Percentiles rank a stretch among this genome's conserved stretches.
These are phyloP conservation scores for Cyclanthera cordifolia DNA, from an alignment of 306 rosid species.

Conservation along the genomic window DNA sequence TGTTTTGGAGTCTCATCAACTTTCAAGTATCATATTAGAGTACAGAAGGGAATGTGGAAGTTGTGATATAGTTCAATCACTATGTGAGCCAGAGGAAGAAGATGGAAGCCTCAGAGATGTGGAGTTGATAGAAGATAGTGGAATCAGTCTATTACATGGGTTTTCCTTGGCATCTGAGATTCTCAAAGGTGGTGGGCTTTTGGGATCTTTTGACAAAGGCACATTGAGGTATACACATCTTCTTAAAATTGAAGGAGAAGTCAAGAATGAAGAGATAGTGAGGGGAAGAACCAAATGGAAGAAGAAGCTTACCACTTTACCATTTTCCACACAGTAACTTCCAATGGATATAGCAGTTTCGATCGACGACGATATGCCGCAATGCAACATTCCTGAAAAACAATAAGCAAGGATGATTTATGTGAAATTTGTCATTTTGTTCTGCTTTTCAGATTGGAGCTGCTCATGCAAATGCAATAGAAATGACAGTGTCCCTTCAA, in stretches of 20 bases:
- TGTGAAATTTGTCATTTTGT: neutral
- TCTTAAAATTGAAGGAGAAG: conserved; percentile 42
- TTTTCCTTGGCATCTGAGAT: conserved; percentile 52
- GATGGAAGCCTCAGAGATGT: conserved; percentile 41
- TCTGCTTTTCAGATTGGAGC: neutral
- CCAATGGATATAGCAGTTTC: neutral
- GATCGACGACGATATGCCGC: neutral
- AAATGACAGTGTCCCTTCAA: neutral
- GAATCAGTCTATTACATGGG: conserved; percentile 35
- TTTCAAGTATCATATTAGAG: conserved; percentile 53
- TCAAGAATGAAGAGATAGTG: conserved; percentile 62
- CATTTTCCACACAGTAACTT: conserved; percentile 26
- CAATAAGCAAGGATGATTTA: conserved; percentile 3
- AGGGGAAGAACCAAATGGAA: conserved; percentile 82
- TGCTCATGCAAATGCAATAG: neutral
- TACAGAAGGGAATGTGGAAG: conserved; percentile 79
- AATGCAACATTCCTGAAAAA: conserved; percentile 4
- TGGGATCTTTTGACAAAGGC: conserved; percentile 37
- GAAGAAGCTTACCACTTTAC: conserved; percentile 30
- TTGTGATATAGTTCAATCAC: conserved; percentile 62
- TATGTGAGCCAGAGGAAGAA: conserved; percentile 64
- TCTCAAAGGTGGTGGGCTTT: conserved; percentile 47
- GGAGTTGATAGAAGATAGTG: conserved; percentile 29
- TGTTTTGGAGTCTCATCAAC: conserved; percentile 53
- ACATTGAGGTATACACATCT: conserved; percentile 64